Evolutionary conservation across 1,139 yeast species (phyloP).

Genomic region (Blastobotrys elegans): DNA sequence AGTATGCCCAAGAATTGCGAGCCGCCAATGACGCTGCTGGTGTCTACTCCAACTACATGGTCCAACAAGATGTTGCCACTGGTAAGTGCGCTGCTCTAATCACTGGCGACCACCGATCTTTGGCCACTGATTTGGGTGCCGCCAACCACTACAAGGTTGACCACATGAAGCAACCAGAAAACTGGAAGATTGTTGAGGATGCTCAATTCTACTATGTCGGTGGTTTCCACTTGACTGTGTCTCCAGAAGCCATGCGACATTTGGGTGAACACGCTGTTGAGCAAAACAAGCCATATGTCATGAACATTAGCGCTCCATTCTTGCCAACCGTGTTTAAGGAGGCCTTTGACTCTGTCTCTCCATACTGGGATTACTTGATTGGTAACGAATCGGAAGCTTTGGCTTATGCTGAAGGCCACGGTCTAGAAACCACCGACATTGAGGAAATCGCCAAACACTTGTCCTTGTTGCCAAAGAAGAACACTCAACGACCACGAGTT

Average conservation of each 20-base stretch:
- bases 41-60: slow-evolving; percentile 78
- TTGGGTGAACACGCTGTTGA: slow-evolving; percentile 90
- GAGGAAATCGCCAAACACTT: slow-evolving; percentile 75
- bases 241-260: slow-evolving; percentile 87
- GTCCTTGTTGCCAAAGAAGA: slow-evolving; percentile 74
- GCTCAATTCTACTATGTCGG: slow-evolving; percentile 89
- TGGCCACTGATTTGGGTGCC: slow-evolving; percentile 95
- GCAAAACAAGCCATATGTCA: slow-evolving; percentile 71
- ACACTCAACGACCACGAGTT: slow-evolving; percentile 66
- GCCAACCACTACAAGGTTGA: slow-evolving; percentile 93
- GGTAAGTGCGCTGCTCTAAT: slow-evolving; percentile 98
- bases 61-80: slow-evolving; percentile 68
- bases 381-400: slow-evolving; percentile 98
- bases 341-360: slow-evolving; percentile 71
- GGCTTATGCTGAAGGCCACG: slow-evolving; percentile 84
- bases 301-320: slow-evolving; percentile 96
- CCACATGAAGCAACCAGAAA: slow-evolving; percentile 83
- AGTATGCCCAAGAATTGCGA: slow-evolving; percentile 72
- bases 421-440: slow-evolving; percentile 55
- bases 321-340: slow-evolving; percentile 93
- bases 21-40: slow-evolving; percentile 88
- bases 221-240: slow-evolving; percentile 97
- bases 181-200: slow-evolving; percentile 79
- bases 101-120: slow-evolving; percentile 81
- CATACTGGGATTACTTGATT: slow-evolving; percentile 86